Base-by-base conservation (phyloP, 148 eudicot species). In the Rhododendron vialii region DNA sequence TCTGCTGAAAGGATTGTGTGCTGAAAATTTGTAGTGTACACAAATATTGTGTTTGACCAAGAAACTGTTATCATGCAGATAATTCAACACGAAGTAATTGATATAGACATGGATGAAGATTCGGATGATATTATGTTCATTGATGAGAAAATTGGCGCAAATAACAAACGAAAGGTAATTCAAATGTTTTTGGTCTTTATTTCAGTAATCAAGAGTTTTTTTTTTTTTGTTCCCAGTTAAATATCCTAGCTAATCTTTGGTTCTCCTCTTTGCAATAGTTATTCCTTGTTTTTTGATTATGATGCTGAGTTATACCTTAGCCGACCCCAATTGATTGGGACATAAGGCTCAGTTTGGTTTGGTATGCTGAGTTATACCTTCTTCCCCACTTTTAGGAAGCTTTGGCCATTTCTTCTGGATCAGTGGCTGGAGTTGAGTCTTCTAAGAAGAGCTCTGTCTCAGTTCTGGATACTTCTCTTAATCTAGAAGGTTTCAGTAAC, bases 101-200 rank as follows among this genome's bases (percentile, higher is more conserved):
- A 90, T 83, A 86, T 94, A 73, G 98, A 94, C 82, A 83, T 88
- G 86, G 91, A 91, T 86, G 95, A 92, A 81, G 94, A 90, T 88
- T 75, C 87, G 11, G 88, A 86, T 48, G 94, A 91, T 87, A 69
- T 92, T 71, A 85, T 90, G 88, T 48, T 90, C 57, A 81, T 88
- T 78, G 93, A 88, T 50, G 88, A 85, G 83, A 92, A 84, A 77
- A 43, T 84, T 84, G 89, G 84, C 18, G 51, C 87, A 36, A 76
- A 82, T 43, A 89, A 86, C 84, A 93, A 92, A 87, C 93, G 92
- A 48, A 95, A 93, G 95, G 95, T 94, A 92, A 87, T 85, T 26
- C 81, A 78, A 41, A 84, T 86, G 22, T 81, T 51, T 57, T 33
- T 71, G 81, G 24, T 80, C 74, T 63, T 51, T 47, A 33, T 26